Evolutionary conservation across 1,284 basidiomycete genomes (phyloP), one percentile per base, ranked within the genome.

Genomic region (Rhodofomes roseus): DNA sequence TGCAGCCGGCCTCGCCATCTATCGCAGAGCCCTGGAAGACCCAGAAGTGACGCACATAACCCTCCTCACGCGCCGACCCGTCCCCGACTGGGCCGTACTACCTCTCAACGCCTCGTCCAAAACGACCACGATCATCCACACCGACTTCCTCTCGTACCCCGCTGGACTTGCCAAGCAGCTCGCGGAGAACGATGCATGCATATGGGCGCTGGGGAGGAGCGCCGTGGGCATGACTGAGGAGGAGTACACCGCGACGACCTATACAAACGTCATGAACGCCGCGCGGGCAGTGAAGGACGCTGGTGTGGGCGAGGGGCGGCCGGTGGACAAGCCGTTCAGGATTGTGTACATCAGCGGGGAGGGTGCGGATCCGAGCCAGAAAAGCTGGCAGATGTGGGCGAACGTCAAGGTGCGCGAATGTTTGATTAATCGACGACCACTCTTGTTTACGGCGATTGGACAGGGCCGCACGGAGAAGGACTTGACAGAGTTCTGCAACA

Each of bases 201-300:
- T 79, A 9, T 79, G 77, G 77, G 77, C 76, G 22, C 67, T 76
- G 18, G 77, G 77, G 0, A 70, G 63, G 51, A 66, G 67, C 29
- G 59, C 70, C 0, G 23, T 61, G 1, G 77, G 76, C 25, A 68
- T 76, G 67, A 64, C 60, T 9, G 77, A 78, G 56, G 65, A 66
- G 40, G 73, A 73, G 29, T 79, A 79, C 60, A 76, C 71, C 3
- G 64, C 65, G 52, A 65, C 78, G 54, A 78, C 76, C 3, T 68
- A 74, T 52, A 73, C 73, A 31, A 77, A 72, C 57, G 66, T 74
- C 18, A 62, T 75, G 59, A 63, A 69, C 2, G 70, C 73, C 25
- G 65, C 74, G 14, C 61, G 65, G 11, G 76, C 73, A 20, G 54
- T 78, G 29, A 66, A 71, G 59, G 68, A 68, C 2, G 73, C 65